These are phyloP conservation scores for Melastoma candidum DNA, from an alignment of 441 rosid genomes.

Conservation along the genomic window DNA sequence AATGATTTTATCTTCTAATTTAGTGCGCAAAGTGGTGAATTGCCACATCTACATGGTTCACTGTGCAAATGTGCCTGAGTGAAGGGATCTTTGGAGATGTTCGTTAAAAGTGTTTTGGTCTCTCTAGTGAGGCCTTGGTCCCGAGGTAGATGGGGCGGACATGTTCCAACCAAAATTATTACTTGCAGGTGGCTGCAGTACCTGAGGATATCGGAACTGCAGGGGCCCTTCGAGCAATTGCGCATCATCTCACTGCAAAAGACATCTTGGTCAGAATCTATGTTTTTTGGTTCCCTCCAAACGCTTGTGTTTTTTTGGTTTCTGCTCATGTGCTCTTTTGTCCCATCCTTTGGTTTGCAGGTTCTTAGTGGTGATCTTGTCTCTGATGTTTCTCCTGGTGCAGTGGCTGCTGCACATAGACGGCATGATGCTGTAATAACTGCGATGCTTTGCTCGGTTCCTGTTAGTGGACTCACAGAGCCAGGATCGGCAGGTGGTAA, in stretches of 20 bases:
- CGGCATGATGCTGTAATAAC: slow-evolving; percentile 84
- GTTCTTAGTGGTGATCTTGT: slow-evolving; percentile 96
- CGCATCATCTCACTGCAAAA: slow-evolving; percentile 75
- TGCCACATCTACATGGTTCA: no score
- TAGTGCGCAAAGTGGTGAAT: no score
- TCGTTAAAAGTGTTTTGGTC: no score
- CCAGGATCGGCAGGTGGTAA: slow-evolving; percentile 60
- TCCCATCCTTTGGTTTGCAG: slow-evolving; percentile 31
- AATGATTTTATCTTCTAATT: not conserved
- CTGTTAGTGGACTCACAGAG: slow-evolving; percentile 75
- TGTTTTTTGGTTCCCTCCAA: slow-evolving; percentile 1
- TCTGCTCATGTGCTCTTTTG: slow-evolving; percentile 8
- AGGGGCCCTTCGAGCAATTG: slow-evolving; percentile 90
- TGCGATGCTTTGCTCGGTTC: slow-evolving; percentile 76
- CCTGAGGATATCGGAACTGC: slow-evolving; percentile 91
- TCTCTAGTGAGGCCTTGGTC: no score
- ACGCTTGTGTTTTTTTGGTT: slow-evolving; percentile 14
- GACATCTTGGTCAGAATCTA: slow-evolving; percentile 67
- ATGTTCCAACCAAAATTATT: no score
- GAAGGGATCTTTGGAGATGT: no score
- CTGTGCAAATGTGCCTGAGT: no score
- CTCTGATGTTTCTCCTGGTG: slow-evolving; percentile 92
- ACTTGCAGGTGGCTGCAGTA: slow-evolving; percentile 75
- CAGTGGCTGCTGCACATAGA: slow-evolving; percentile 85
- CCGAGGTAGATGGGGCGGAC: no score